A percentile compares a stretch with the other conserved stretches of the same genome.
These are phyloP conservation scores for Hericium erinaceus DNA, from an alignment of 768 basidiomycete species.

Conservation along the genomic window DNA sequence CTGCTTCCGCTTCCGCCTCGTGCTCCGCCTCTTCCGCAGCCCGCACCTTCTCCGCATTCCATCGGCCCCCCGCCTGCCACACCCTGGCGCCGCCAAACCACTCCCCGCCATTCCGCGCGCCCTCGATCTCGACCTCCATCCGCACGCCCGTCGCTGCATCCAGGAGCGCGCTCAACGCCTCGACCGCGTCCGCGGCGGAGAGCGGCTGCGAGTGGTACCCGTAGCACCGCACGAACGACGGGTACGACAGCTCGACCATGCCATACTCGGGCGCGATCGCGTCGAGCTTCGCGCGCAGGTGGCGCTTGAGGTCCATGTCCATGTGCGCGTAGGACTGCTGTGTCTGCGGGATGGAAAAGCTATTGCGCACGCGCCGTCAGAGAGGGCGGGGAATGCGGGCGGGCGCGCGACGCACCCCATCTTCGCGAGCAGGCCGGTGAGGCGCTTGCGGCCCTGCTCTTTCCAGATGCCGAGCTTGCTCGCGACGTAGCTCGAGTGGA, in stretches of 20 bases:
- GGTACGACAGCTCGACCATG: constrained; percentile 85
- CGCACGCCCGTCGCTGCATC: constrained; percentile 88
- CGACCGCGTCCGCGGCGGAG: constrained; percentile 89
- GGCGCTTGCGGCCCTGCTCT: constrained; percentile 79
- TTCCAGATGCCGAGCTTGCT: constrained; percentile 95
- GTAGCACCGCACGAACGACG: constrained; percentile 86
- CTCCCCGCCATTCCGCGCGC: constrained; percentile 84
- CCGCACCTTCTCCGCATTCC: constrained; percentile 13
- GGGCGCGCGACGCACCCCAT: constrained; percentile 71
- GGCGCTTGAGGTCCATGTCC: constrained; percentile 88
- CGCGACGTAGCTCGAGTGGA: constrained; percentile 93
- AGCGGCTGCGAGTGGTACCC: constrained; percentile 85
- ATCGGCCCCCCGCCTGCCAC: constrained; percentile 43
- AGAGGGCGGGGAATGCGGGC: not conserved
- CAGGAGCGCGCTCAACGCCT: constrained; percentile 76
- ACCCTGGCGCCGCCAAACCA: constrained; percentile 84
- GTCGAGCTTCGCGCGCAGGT: constrained; percentile 72
- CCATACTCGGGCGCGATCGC: constrained; percentile 92
- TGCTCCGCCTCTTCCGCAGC: constrained; percentile 19
- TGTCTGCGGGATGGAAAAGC: constrained; percentile 89
- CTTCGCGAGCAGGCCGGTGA: constrained; percentile 91
- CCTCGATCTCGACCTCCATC: constrained; percentile 86
- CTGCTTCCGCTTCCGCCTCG: constrained; percentile 1
- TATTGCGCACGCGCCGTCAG: constrained; percentile 21
- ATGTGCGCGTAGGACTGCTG: constrained; percentile 93